Evolutionary conservation across 2,329 filamentous ascomycete genomes (phyloP), one percentile per base, ranked within the genome.

Genomic region (Claviceps sorghi): DNA sequence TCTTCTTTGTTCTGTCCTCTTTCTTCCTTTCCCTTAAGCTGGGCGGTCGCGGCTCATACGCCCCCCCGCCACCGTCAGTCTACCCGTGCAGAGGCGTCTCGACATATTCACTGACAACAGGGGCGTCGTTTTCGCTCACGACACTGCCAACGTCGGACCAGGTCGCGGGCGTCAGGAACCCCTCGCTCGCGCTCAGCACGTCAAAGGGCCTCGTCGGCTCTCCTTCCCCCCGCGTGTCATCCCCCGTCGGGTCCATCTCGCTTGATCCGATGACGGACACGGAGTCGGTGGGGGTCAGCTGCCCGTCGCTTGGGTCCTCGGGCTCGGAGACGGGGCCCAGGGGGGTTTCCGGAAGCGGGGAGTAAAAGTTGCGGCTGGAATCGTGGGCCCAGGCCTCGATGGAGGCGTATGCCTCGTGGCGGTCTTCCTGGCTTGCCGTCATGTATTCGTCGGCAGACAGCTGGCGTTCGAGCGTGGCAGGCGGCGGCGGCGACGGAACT

Each of bases 71-170:
- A 13, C 13, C n/a, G n/a, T n/a, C n/a, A n/a, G n/a, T n/a, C n/a
- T 11, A 36, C 34, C 34, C 13, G 9, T 13, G 9, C 34, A 36
- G 10, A 15, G 34, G 34, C 4, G 34, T 36, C 9, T 36, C 5
- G 7, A 17, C 47, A 15, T 11, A 29, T 21, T 34, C 47, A 36
- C 22, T 29, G 3, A 40, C 59, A 11, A 60, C 51, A 7, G 59
- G 61, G 10, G 61, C 64, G 48, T 79, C 76, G 57, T 65, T 75
- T 61, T 80, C 77, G 61, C 79, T 82, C 29, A 82, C 67, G 13
- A 79, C 73, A 56, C 80, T 83, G 54, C 78, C 80, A 15, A 84
- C 73, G 61, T 84, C 80, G 7, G 77, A 80, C 80, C 80, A 84
- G 63, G 76, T 81, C 1, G 73, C 72, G 0, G 80, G 80, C 0